These are phyloP conservation scores for Oryza officinalis DNA, from an alignment of 176 grass and related monocot species.

Conservation along the genomic window DNA sequence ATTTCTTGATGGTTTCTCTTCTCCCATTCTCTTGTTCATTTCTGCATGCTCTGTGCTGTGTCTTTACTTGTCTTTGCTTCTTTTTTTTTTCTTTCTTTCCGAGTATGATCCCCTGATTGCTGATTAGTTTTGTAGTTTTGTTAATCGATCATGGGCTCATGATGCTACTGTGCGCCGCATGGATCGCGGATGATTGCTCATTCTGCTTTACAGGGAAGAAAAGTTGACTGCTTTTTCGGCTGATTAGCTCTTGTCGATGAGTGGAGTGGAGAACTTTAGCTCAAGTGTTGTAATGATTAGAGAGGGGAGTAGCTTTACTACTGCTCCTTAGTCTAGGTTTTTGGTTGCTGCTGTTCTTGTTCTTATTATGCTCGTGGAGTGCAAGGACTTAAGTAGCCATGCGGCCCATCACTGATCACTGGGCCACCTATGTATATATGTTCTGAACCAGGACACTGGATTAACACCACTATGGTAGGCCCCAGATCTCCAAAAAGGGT, in stretches of 20 bases:
- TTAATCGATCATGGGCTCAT: conserved; percentile 19
- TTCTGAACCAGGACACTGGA: conserved; percentile 1
- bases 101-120: background rate
- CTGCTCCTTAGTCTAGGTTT: background rate
- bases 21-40: background rate
- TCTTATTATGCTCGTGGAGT: background rate
- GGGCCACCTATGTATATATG: conserved; percentile 25
- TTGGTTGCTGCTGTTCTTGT: conserved; percentile 23
- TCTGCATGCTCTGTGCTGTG: conserved; percentile 7
- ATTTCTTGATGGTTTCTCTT: conserved; percentile 2
- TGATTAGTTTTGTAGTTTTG: conserved; percentile 27
- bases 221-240: conserved; percentile 20
- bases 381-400: conserved; percentile 7
- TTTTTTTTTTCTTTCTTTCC: background rate
- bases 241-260: conserved; percentile 30
- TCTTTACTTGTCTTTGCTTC: background rate
- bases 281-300: conserved; percentile 50
- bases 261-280: conserved; percentile 27
- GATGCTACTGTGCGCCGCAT: conserved; percentile 8
- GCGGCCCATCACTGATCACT: conserved; percentile 31
- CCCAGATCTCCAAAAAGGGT: conserved; percentile 36
- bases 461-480: conserved; percentile 31
- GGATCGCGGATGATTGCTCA: conserved; percentile 38
- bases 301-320: conserved; percentile 35
- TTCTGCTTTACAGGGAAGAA: conserved; percentile 29